phyloP scores from a whole-genome alignment of 768 basidiomycete genomes.

The Trametes punicea region DNA sequence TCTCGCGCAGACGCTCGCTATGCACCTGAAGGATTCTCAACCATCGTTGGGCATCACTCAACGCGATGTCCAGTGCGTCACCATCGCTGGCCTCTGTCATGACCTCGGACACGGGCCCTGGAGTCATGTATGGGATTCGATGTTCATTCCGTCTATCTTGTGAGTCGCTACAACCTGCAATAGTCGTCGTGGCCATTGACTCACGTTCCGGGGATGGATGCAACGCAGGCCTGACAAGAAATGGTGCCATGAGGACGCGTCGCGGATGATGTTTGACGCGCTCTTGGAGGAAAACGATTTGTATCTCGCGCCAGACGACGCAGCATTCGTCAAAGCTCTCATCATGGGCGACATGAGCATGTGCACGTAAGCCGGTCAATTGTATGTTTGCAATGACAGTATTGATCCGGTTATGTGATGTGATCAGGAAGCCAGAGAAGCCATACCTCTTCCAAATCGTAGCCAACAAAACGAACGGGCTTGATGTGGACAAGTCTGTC shows the following conservation, averaged over 20 bases:
- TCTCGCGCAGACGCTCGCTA: slow-evolving; percentile 62
- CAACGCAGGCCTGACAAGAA: slow-evolving; percentile 38
- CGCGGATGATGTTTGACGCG: slow-evolving; percentile 79
- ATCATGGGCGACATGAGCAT: slow-evolving; percentile 58
- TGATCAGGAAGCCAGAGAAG: slow-evolving; percentile 44
- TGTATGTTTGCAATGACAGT: not conserved
- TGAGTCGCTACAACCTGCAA: slow-evolving; percentile 34
- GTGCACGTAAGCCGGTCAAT: slow-evolving; percentile 44
- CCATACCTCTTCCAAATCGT: slow-evolving; percentile 81
- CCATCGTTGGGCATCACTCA: slow-evolving; percentile 62
- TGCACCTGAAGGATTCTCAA: slow-evolving; percentile 55
- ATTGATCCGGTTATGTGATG: not conserved
- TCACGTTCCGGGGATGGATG: not conserved
- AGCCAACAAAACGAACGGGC: slow-evolving; percentile 74
- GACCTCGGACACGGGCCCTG: slow-evolving; percentile 86
- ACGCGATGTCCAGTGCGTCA: slow-evolving; percentile 72
- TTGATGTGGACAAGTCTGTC: slow-evolving; percentile 82
- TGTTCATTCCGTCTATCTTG: slow-evolving; percentile 68
- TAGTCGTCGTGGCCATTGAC: not conserved
- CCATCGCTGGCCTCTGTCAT: slow-evolving; percentile 79
- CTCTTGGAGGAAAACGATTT: slow-evolving; percentile 57
- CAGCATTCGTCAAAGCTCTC: slow-evolving; percentile 68
- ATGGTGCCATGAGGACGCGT: slow-evolving; percentile 80
- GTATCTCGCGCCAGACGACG: slow-evolving; percentile 46
- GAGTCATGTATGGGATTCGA: slow-evolving; percentile 79